Percentiles rank a stretch among this genome's conserved stretches.
These are phyloP conservation scores for Hirschfeldia incana DNA, from an alignment of 345 rosid species.

Conservation along the genomic window DNA sequence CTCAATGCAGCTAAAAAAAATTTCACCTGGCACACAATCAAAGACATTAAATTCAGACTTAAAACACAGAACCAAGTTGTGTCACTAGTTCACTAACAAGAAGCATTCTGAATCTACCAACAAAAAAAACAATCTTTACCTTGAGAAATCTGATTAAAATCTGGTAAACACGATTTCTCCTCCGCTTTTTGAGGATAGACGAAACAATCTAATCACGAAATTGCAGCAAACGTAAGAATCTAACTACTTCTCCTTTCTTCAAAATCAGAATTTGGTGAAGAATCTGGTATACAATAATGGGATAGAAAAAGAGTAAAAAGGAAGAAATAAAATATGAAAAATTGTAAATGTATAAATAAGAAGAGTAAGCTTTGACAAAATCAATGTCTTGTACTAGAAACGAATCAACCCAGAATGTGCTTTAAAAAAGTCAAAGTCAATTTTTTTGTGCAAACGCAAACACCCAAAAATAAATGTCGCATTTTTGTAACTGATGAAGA, in stretches of 20 bases:
- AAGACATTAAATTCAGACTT: neutral
- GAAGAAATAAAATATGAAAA: neutral
- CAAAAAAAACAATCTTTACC: neutral
- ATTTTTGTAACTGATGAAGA: neutral
- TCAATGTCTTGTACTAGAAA: constrained; percentile 13
- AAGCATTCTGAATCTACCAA: too few species aligned
- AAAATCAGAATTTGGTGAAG: neutral
- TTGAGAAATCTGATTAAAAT: constrained; percentile 27
- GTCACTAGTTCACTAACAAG: neutral
- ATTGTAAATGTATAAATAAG: neutral
- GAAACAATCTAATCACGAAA: constrained; percentile 28
- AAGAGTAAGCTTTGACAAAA: constrained; percentile 33
- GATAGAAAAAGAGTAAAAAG: constrained; percentile 2
- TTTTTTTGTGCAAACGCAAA: constrained; percentile 26
- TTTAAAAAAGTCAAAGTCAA: constrained; percentile 44
- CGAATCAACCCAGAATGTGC: constrained; percentile 42
- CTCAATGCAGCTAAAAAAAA: constrained; percentile 24
- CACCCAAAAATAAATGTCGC: constrained; percentile 4
- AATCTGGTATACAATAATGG: constrained; percentile 32
- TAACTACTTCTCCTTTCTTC: constrained; percentile 4
- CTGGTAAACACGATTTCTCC: constrained; percentile 11
- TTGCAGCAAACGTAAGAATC: constrained; percentile 28
- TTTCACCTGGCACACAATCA: constrained; percentile 43
- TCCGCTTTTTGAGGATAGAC: constrained; percentile 10
- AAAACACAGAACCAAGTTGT: constrained; percentile 10